Conservation (phyloP, 148 eudicot genomes). For the Rhododendron kiyosumense region DNA sequence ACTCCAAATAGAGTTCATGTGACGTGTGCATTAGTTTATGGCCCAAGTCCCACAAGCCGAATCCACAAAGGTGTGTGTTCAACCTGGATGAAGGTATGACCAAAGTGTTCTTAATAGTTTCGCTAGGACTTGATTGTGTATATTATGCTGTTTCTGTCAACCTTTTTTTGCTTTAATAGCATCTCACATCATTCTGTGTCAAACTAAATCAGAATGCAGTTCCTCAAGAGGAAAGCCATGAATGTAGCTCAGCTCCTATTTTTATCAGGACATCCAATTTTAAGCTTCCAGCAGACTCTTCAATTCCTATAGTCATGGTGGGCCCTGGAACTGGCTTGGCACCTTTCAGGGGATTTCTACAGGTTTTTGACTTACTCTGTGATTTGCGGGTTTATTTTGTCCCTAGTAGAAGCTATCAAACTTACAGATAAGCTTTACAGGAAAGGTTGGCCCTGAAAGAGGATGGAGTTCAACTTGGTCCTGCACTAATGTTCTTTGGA, state of each 20-base stretch:
- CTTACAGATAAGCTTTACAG: conserved; percentile 33
- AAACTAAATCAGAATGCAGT: conserved; percentile 56
- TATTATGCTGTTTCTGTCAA: conserved; percentile 2
- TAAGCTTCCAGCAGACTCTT: conserved; percentile 66
- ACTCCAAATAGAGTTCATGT: conserved; percentile 67
- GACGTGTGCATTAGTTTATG: conserved; percentile 72
- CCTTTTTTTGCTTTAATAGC: background rate
- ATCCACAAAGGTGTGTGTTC: conserved; percentile 86
- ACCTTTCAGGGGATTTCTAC: conserved; percentile 87
- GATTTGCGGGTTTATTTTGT: background rate
- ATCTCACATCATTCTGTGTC: conserved; percentile 7
- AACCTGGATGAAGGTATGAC: conserved; percentile 87
- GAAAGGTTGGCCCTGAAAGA: conserved; percentile 75
- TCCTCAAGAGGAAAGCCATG: conserved; percentile 45
- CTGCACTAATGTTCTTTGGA: conserved; percentile 75
- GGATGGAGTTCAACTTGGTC: conserved; percentile 67
- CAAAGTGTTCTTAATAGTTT: background rate
- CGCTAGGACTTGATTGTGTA: background rate
- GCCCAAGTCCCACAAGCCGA: conserved; percentile 74
- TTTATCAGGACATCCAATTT: conserved; percentile 82
- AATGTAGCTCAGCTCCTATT: conserved; percentile 75
- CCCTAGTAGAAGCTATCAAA: background rate
- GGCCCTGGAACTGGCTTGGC: conserved; percentile 97
- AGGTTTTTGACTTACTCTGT: conserved; percentile 31
- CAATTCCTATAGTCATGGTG: conserved; percentile 70